Percentiles rank a stretch among this genome's conserved stretches.
Evolutionary conservation across 352 stramenopile genomes (phyloP).

Genomic region (Globisporangium nagaii): DNA sequence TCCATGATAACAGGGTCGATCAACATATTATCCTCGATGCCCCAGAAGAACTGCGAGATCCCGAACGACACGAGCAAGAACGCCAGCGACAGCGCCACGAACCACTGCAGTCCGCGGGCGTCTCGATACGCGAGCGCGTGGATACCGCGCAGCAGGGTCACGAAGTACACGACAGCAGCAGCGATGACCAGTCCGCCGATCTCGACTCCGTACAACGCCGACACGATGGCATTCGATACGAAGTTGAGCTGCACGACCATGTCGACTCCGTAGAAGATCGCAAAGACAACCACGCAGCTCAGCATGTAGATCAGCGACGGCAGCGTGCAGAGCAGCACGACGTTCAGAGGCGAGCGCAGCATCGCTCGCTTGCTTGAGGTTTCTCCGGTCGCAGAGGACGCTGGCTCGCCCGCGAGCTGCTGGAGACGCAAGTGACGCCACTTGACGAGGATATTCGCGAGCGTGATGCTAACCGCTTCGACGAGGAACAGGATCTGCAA

Average conservation of each 20-base stretch:
- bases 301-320: conserved; percentile 30
- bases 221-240: conserved; percentile 25
- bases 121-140: conserved; percentile 24
- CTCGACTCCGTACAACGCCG: conserved; percentile 36
- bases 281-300: conserved; percentile 15
- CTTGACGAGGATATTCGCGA: conserved; percentile 46
- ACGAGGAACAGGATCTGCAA: conserved; percentile 27
- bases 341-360: conserved; percentile 22
- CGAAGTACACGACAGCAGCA: conserved; percentile 12
- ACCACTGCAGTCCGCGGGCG: conserved; percentile 24
- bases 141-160: conserved; percentile 23
- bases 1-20: conserved; percentile 26
- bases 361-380: conserved; percentile 20
- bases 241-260: conserved; percentile 32
- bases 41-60: conserved; percentile 21
- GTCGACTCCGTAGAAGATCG: conserved; percentile 32
- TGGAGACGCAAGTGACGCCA: conserved; percentile 38
- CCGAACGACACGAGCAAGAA: conserved; percentile 28
- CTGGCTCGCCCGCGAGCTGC: conserved; percentile 24
- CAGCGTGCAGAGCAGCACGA: conserved; percentile 31
- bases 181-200: conserved; percentile 20
- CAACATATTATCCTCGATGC: conserved; percentile 26
- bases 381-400: conserved; percentile 3
- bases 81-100: conserved; percentile 20
- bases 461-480: conserved; percentile 25